Percentiles rank a stretch among this genome's conserved stretches.
phyloP scores from a whole-genome alignment of 495 filamentous ascomycete species.

The Podospora tetraspora region DNA sequence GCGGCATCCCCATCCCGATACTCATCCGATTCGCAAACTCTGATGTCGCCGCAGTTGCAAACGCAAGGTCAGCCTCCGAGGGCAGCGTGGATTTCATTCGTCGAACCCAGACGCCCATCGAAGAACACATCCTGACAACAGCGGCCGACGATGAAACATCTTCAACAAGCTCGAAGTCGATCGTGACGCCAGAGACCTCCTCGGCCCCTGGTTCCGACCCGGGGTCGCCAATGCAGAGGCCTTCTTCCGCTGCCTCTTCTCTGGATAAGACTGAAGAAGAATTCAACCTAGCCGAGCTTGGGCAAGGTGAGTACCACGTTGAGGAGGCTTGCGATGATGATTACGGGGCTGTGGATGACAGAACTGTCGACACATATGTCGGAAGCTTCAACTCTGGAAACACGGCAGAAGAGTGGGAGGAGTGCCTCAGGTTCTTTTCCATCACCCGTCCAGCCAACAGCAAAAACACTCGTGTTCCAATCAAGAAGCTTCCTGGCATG shows the following conservation, averaged over 20 bases:
- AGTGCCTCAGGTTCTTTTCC: constrained; percentile 21
- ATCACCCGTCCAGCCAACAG: not conserved
- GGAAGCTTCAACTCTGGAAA: constrained; percentile 24
- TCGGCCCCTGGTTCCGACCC: not conserved
- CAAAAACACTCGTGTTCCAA: constrained; percentile 19
- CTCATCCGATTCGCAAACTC: not conserved
- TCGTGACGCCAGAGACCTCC: not conserved
- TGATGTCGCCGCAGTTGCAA: too few species aligned
- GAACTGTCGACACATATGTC: constrained; percentile 22
- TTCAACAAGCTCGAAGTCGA: too few species aligned
- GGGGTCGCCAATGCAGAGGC: not conserved
- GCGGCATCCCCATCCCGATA: not conserved
- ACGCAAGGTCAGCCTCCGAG: not conserved
- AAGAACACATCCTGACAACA: not conserved
- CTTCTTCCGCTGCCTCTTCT: not conserved
- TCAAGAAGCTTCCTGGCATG: constrained; percentile 23
- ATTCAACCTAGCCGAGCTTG: not conserved
- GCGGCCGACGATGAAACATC: not conserved
- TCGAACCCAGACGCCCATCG: not conserved
- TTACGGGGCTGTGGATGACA: constrained; percentile 14
- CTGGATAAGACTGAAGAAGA: not conserved
- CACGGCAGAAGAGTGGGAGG: constrained; percentile 9
- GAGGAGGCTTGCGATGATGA: constrained; percentile 17
- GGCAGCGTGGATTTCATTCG: not conserved
- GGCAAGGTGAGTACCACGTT: not conserved